These are phyloP conservation scores for Vickermania spadyakhi DNA, from an alignment of 208 protist species.

Conservation along the genomic window DNA sequence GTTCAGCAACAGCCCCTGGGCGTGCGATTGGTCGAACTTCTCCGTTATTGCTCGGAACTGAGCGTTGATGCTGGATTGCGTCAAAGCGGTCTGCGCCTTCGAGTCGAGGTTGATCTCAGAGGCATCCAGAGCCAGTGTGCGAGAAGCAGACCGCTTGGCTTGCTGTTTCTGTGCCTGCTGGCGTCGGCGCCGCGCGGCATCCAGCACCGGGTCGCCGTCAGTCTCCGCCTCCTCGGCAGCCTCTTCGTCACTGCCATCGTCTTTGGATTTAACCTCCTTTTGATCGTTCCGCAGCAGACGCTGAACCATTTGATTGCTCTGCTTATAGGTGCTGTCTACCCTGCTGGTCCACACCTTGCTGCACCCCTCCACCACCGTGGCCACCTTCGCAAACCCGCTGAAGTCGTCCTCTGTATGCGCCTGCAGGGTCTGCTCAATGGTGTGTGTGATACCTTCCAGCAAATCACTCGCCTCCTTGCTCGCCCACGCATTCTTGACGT, in stretches of 20 bases:
- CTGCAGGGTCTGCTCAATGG: constrained; percentile 74
- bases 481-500: constrained; percentile 83
- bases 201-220: constrained; percentile 2
- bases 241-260: constrained; percentile 11
- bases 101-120: constrained; percentile 83
- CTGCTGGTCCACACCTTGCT: constrained; percentile 89
- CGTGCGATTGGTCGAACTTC: constrained; percentile 86
- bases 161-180: constrained; percentile 3
- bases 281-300: constrained; percentile 78
- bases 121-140: constrained; percentile 69
- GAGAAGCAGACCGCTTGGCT: constrained; percentile 5
- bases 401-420: constrained; percentile 58
- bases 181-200: neutral
- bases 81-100: constrained; percentile 55
- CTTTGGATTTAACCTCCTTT: constrained; percentile 2
- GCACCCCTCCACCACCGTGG: constrained; percentile 89
- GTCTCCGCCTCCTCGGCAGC: constrained; percentile 22
- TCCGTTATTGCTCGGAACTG: constrained; percentile 87
- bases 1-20: constrained; percentile 78
- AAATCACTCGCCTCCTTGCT: constrained; percentile 83
- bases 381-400: constrained; percentile 82
- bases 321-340: constrained; percentile 84
- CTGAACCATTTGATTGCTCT: constrained; percentile 81
- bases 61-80: constrained; percentile 59
- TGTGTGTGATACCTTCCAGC: constrained; percentile 84